These are phyloP conservation scores for Infundibulicybe gibba DNA, from an alignment of 768 basidiomycete species.

Conservation along the genomic window DNA sequence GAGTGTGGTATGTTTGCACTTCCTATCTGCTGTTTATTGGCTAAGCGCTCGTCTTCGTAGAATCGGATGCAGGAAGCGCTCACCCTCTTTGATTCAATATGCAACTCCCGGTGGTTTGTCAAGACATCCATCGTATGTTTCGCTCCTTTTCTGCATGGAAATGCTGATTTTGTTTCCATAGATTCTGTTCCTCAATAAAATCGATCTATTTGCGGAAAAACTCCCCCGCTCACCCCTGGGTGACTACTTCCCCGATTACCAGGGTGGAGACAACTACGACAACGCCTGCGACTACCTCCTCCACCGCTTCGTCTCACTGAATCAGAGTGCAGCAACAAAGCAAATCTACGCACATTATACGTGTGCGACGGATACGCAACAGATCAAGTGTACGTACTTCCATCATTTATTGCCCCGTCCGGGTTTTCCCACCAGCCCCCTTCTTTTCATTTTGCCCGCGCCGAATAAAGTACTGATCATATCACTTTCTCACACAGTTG, in stretches of 20 bases:
- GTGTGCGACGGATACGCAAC: conserved; percentile 90
- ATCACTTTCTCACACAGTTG: conserved; percentile 38
- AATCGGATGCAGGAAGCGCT: conserved; percentile 98
- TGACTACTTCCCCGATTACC: conserved; percentile 91
- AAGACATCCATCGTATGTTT: conserved; percentile 85
- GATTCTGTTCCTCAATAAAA: conserved; percentile 97
- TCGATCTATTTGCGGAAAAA: conserved; percentile 94
- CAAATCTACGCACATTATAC: conserved; percentile 93
- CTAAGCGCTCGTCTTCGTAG: conserved; percentile 27
- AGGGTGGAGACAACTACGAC: conserved; percentile 85
- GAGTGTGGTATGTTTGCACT: conserved; percentile 64
- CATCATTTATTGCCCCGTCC: neutral
- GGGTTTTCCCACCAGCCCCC: neutral
- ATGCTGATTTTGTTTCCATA: conserved; percentile 18
- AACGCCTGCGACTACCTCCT: conserved; percentile 77
- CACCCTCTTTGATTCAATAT: conserved; percentile 96
- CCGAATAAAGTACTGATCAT: neutral
- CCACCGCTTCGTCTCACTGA: conserved; percentile 83
- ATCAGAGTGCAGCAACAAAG: conserved; percentile 85
- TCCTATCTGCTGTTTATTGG: neutral
- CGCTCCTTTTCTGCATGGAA: neutral
- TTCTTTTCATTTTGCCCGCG: neutral
- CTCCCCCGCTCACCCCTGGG: conserved; percentile 79
- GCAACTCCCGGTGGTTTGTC: conserved; percentile 96
- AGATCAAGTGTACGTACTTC: conserved; percentile 75